Base-by-base conservation (phyloP, 1,284 basidiomycete genomes). In the Mycena citricolor region DNA sequence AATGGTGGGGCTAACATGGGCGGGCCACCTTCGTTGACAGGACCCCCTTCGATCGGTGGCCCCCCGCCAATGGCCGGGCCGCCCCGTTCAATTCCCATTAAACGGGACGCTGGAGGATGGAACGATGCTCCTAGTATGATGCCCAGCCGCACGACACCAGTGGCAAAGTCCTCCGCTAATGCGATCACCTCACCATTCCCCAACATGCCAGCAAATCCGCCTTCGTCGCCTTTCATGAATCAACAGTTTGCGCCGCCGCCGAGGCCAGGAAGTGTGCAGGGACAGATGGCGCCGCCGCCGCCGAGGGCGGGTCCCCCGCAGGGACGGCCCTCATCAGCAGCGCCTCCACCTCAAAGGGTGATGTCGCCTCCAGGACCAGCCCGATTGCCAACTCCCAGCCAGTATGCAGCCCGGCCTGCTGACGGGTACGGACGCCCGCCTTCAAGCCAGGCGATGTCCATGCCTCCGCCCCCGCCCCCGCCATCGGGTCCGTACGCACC, bases 101-200 rank as follows among this genome's bases (percentile, higher is more conserved):
- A 81, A 54, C 76, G 79, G 25, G 86, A 87, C 49, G 82, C 84
- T 32, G 79, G 82, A 8, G 91, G 90, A 0, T 98, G 94, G 94
- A 98, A 98, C 60, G 94, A 98, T 58, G 81, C 89, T 0, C 92
- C 91, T 2, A 55, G 83, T 10, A 56, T 78, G 7, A 57, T 75
- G 12, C 52, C 68, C 6, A 61, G 71, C 11, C 81, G 82, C 39
- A 75, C 76, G 2, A 74, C 82, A 28, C 69, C 77, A 2, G 59
- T 73, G 7, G 71, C 63, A 39, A 54, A 67, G 19, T 65, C 63
- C 32, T 87, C 87, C 57, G 80, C 78, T 1, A 69, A 72, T 4
- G 78, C 90, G 1, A 95, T 97, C 63, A 85, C 84, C 12, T 81
- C 90, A 20, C 94, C 94, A 1, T 97, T 97, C 82, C 90, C 92